Percentiles rank a stretch among this genome's conserved stretches.
Conservation (phyloP, 179 eudicot species). For the Monotropa hypopitys region DNA sequence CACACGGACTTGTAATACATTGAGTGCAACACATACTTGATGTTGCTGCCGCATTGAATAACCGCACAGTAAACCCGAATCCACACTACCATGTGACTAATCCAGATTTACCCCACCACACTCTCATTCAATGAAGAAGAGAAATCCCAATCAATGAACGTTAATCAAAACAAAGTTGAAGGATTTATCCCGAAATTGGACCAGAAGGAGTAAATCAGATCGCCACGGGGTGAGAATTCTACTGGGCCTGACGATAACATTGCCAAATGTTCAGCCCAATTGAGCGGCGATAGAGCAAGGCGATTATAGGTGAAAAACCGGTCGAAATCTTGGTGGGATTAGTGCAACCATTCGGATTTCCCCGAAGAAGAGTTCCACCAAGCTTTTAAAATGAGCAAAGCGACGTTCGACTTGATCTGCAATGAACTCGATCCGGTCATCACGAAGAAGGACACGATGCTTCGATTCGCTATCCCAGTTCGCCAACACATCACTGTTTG, state of each 20-base stretch:
- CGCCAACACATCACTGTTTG: slow-evolving; percentile 74
- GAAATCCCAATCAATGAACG: background rate
- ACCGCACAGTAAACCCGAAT: too few species aligned
- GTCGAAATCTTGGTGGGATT: slow-evolving; percentile 84
- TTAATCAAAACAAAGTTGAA: background rate
- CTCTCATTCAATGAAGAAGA: slow-evolving; percentile 16
- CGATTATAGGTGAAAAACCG: slow-evolving; percentile 72
- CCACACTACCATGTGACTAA: too few species aligned
- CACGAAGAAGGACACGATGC: slow-evolving; percentile 44
- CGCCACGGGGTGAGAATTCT: background rate
- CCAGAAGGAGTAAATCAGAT: background rate
- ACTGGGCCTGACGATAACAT: background rate
- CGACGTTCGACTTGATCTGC: slow-evolving; percentile 48
- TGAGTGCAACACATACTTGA: too few species aligned
- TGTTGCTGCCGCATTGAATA: too few species aligned
- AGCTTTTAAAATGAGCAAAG: slow-evolving; percentile 43
- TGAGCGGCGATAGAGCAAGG: slow-evolving; percentile 18
- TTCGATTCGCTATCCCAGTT: slow-evolving; percentile 53
- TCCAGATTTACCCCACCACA: too few species aligned
- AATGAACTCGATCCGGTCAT: slow-evolving; percentile 36
- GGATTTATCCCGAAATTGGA: background rate
- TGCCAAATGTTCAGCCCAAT: background rate
- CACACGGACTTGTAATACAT: too few species aligned
- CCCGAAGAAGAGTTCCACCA: slow-evolving; percentile 42
- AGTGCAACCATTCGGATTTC: slow-evolving; percentile 41